phyloP scores from a whole-genome alignment of 129 eudicot genomes.

The Pulicaria dysenterica region DNA sequence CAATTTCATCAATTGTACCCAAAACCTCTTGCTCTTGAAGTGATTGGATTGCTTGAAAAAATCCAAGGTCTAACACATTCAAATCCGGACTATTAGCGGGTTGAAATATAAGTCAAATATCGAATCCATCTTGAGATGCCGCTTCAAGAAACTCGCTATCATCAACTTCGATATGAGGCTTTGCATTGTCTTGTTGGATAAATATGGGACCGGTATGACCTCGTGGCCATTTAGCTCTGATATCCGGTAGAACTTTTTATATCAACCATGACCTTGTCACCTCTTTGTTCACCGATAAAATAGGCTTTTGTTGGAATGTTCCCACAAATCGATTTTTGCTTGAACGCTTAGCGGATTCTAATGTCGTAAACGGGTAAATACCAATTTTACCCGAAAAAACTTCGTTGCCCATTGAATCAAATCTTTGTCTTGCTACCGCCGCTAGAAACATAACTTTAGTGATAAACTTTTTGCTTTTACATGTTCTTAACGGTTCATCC shows the following conservation, averaged over 20 bases:
- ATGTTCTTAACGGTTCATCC: no score
- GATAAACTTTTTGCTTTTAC: no score
- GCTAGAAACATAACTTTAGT: no score
- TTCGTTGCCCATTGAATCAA: no score
- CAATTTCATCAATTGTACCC: neutral
- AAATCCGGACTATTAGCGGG: conserved; percentile 37
- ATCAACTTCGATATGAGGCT: conserved; percentile 21
- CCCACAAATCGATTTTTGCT: conserved; percentile 10
- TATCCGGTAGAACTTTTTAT: conserved; percentile 21
- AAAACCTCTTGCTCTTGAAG: no score
- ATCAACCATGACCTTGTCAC: neutral
- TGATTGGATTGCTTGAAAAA: no score
- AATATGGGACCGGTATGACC: conserved; percentile 14
- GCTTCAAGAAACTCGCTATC: conserved; percentile 9
- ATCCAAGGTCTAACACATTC: conserved; percentile 22
- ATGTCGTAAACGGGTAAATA: neutral
- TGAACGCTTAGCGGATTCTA: conserved; percentile 14
- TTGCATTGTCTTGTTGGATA: conserved; percentile 39
- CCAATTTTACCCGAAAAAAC: neutral
- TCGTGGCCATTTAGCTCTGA: conserved; percentile 15
- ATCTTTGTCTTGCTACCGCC: no score
- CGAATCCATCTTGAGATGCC: conserved; percentile 19
- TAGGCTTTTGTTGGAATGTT: neutral
- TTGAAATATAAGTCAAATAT: conserved; percentile 27
- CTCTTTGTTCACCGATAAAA: neutral